Conservation (phyloP, 2,329 filamentous ascomycete species). For the Pseudopithomyces maydicus region DNA sequence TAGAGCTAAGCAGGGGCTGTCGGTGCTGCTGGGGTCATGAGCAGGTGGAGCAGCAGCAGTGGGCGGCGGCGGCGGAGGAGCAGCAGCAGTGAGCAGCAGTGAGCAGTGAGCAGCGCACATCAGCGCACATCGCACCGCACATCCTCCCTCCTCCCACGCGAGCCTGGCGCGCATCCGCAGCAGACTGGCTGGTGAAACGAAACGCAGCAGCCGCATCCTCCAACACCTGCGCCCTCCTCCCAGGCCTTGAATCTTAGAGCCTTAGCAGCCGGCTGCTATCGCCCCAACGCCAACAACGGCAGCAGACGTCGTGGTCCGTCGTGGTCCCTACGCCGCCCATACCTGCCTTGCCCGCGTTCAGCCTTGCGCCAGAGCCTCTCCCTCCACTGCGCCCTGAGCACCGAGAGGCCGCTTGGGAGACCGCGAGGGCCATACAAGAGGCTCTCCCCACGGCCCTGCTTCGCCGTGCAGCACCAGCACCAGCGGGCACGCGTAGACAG, state of each 20-base stretch:
- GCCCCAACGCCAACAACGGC: constrained; percentile 10
- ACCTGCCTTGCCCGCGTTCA: constrained; percentile 12
- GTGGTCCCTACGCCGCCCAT: constrained; percentile 19
- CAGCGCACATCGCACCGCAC: not conserved
- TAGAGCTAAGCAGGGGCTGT: constrained; percentile 11
- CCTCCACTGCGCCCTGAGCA: constrained; percentile 6
- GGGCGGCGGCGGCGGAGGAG: constrained; percentile 16
- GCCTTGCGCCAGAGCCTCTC: constrained; percentile 22
- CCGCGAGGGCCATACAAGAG: constrained; percentile 12
- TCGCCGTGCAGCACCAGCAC: constrained; percentile 30
- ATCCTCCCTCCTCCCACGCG: constrained; percentile 4
- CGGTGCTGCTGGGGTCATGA: constrained; percentile 15
- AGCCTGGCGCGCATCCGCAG: constrained; percentile 10
- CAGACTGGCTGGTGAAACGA: constrained; percentile 18
- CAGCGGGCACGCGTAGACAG: constrained; percentile 23
- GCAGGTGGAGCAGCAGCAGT: constrained; percentile 16
- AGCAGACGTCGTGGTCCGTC: constrained; percentile 17
- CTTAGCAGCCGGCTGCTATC: constrained; percentile 27
- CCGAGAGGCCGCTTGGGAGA: constrained; percentile 16
- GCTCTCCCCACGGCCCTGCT: constrained; percentile 20
- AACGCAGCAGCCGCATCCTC: constrained; percentile 11
- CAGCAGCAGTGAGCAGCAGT: not conserved
- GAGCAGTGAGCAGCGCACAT: not conserved
- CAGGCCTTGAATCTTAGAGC: no score
- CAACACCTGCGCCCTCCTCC: constrained; percentile 10